Conservation (phyloP, 768 basidiomycete genomes). For the Chiua virens region DNA sequence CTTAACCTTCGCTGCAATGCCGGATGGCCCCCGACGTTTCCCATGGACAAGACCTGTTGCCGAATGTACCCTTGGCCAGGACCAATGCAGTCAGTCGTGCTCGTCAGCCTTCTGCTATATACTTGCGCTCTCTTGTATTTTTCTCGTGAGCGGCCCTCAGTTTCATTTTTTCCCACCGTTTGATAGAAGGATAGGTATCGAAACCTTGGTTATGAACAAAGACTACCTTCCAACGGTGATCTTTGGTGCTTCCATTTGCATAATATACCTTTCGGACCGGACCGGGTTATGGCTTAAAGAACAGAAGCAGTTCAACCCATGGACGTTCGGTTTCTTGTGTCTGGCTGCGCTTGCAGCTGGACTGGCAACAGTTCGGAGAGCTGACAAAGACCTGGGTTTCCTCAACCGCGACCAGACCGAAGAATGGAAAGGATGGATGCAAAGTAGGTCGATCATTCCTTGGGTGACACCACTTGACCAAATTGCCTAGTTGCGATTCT, state of each 20-base stretch:
- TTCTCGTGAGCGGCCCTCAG: constrained; percentile 21
- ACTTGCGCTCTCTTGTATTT: constrained; percentile 51
- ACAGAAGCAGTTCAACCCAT: constrained; percentile 77
- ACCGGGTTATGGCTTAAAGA: constrained; percentile 87
- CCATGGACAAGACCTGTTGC: constrained; percentile 80
- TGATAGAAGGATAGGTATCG: constrained; percentile 18
- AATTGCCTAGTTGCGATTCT: constrained; percentile 68
- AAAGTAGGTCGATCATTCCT: constrained; percentile 52
- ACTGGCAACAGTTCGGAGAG: constrained; percentile 60
- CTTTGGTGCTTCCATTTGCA: constrained; percentile 63
- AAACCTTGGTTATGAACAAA: constrained; percentile 15
- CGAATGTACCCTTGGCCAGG: constrained; percentile 70
- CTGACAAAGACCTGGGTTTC: constrained; percentile 84
- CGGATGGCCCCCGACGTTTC: constrained; percentile 56
- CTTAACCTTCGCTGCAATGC: constrained; percentile 84
- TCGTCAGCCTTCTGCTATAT: constrained; percentile 46
- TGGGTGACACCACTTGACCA: background rate
- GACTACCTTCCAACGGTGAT: constrained; percentile 46
- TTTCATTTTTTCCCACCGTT: constrained; percentile 9
- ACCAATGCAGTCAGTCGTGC: constrained; percentile 51
- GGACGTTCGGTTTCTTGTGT: constrained; percentile 64
- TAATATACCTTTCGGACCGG: constrained; percentile 82
- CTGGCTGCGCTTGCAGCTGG: constrained; percentile 57
- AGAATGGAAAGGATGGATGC: constrained; percentile 99
- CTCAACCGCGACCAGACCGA: constrained; percentile 92